A percentile compares a stretch with the other conserved stretches of the same genome.
These are phyloP conservation scores for Termitomyces sp. DNA, from an alignment of 768 basidiomycete genomes.

Conservation along the genomic window DNA sequence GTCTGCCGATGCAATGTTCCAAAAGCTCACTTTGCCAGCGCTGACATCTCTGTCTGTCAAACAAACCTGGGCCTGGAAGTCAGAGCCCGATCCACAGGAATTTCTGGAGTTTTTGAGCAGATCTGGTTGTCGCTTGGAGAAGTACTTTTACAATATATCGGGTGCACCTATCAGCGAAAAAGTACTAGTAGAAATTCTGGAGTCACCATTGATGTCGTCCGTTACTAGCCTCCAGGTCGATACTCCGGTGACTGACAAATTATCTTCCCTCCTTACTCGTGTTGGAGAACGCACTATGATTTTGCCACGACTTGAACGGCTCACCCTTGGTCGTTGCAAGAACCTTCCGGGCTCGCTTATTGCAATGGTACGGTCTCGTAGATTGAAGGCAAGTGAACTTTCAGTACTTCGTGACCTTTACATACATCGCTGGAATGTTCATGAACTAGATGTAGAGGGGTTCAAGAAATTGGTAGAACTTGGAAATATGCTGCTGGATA, in stretches of 20 bases:
- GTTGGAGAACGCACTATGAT: background rate
- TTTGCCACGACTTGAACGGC: conserved; percentile 2
- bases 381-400: background rate
- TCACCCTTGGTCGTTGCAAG: background rate
- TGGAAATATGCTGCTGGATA: background rate
- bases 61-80: background rate
- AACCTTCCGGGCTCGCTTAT: background rate
- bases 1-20: conserved; percentile 1
- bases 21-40: conserved; percentile 1
- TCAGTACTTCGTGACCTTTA: background rate
- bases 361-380: conserved; percentile 3
- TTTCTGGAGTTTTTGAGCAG: conserved; percentile 2
- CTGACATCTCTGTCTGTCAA: background rate
- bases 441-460: background rate
- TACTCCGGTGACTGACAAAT: background rate
- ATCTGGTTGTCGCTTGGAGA: conserved; percentile 2
- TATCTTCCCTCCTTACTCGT: conserved; percentile 1
- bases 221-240: background rate
- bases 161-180: background rate
- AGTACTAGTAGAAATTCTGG: background rate
- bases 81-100: background rate
- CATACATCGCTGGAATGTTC: background rate
- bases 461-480: background rate
- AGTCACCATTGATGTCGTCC: background rate
- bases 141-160: background rate